Evolutionary conservation across 2,329 filamentous ascomycete genomes (phyloP).

Genomic region (Talaromyces sp.): DNA sequence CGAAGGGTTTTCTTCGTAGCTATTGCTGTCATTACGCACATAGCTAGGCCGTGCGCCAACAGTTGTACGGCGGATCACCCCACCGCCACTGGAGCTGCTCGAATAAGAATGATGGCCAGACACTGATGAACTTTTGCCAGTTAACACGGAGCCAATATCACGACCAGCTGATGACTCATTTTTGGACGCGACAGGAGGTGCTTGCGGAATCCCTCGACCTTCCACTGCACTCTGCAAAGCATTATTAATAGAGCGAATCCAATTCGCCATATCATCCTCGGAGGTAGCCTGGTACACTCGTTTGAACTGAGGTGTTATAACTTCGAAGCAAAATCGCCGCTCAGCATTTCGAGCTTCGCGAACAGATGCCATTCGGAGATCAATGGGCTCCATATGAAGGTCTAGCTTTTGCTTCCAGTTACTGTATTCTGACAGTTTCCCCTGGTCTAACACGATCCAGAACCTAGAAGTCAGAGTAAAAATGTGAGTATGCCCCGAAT

Average conservation of each 20-base stretch:
- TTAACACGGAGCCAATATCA: constrained; percentile 90
- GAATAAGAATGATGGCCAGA: constrained; percentile 58
- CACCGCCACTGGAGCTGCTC: constrained; percentile 44
- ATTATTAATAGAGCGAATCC: constrained; percentile 97
- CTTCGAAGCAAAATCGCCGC: constrained; percentile 94
- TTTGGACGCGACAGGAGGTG: constrained; percentile 47
- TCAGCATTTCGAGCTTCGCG: constrained; percentile 94
- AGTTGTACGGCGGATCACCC: constrained; percentile 81
- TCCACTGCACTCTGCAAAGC: constrained; percentile 95
- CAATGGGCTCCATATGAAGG: constrained; percentile 96
- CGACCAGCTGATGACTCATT: constrained; percentile 67
- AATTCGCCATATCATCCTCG: constrained; percentile 96
- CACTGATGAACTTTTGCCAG: constrained; percentile 77
- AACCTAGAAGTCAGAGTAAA: constrained; percentile 61
- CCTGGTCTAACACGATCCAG: constrained; percentile 97
- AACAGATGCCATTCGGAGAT: constrained; percentile 94
- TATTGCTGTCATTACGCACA: constrained; percentile 68
- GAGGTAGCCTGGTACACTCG: constrained; percentile 97
- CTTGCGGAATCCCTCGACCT: constrained; percentile 62
- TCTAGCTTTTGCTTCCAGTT: constrained; percentile 99
- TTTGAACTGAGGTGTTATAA: constrained; percentile 95
- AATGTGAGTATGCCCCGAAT: not conserved
- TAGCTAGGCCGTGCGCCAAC: constrained; percentile 84
- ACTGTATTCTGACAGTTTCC: constrained; percentile 95
- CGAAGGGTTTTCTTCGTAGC: constrained; percentile 79